A percentile compares a stretch with the other conserved stretches of the same genome.
phyloP scores from a whole-genome alignment of 139 green algal genomes.

The Chlorella sorokiniana region DNA sequence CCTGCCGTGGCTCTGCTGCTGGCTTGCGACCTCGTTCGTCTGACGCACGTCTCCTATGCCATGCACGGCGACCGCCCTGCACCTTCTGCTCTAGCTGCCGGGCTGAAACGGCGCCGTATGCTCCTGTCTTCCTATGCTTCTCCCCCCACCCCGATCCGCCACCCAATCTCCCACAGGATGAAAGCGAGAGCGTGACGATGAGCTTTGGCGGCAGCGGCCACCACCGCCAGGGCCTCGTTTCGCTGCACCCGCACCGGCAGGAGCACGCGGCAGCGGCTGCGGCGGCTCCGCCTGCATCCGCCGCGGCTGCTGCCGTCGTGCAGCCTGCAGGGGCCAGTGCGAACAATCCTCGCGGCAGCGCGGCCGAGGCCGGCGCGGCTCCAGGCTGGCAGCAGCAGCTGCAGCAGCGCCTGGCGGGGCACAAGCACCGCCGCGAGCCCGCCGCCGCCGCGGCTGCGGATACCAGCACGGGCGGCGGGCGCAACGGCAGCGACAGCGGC shows the following conservation, averaged over 20 bases:
- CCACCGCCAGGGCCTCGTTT: background rate
- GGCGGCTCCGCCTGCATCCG: background rate
- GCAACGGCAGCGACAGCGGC: conserved; percentile 57
- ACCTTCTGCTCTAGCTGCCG: too few species aligned
- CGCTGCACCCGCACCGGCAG: conserved; percentile 3
- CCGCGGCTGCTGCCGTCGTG: background rate
- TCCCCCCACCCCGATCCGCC: background rate
- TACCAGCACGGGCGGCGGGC: background rate
- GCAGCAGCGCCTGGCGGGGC: conserved; percentile 21
- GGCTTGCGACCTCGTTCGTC: too few species aligned
- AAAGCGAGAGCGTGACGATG: conserved; percentile 19
- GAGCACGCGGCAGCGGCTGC: background rate
- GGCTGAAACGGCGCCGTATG: too few species aligned
- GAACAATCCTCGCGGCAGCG: background rate
- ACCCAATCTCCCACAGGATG: conserved; percentile 1
- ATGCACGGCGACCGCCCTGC: too few species aligned
- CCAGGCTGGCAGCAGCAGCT: background rate
- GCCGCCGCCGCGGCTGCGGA: background rate
- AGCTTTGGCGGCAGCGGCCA: conserved; percentile 1
- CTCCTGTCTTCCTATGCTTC: too few species aligned
- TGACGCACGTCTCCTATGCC: too few species aligned
- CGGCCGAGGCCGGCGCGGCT: background rate
- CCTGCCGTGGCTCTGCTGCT: too few species aligned
- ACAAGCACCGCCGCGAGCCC: conserved; percentile 31
- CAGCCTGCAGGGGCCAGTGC: background rate